These are phyloP conservation scores for Tuber indicum DNA, from an alignment of 495 filamentous ascomycete species.

Conservation along the genomic window DNA sequence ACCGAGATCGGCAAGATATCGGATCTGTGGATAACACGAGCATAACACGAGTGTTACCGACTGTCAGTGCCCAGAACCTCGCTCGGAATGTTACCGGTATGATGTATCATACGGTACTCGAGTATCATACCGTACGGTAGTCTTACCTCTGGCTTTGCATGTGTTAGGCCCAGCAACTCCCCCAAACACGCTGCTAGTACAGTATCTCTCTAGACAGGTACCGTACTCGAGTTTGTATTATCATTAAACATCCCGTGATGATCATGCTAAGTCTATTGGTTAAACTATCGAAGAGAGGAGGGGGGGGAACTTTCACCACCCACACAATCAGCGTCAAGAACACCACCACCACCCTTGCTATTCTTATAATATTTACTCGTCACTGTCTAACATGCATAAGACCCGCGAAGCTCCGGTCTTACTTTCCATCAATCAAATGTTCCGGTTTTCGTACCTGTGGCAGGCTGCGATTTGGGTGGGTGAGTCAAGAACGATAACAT, in stretches of 20 bases:
- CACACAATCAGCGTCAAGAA: neutral
- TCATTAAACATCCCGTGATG: no score
- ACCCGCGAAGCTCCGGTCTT: neutral
- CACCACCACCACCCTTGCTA: neutral
- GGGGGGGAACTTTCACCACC: neutral
- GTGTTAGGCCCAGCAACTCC: neutral
- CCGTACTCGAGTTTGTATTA: neutral
- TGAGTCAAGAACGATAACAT: neutral
- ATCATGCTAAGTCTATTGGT: no score
- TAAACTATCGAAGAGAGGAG: neutral
- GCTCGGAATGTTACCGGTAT: neutral
- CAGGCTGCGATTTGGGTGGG: constrained; percentile 16
- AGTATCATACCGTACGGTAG: neutral
- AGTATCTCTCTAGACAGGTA: neutral
- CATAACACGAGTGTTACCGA: neutral
- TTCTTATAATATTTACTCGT: neutral
- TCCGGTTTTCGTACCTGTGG: constrained; percentile 7
- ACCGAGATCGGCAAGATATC: neutral
- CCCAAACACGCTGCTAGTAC: neutral
- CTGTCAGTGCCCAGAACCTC: neutral
- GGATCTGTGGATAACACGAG: neutral
- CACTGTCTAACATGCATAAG: constrained; percentile 2
- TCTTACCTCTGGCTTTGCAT: neutral
- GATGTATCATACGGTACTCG: no score
- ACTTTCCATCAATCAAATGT: neutral